Percentiles rank a stretch among this genome's conserved stretches.
phyloP scores from a whole-genome alignment of 306 rosid species.

The Trichosanthes cucumerina region DNA sequence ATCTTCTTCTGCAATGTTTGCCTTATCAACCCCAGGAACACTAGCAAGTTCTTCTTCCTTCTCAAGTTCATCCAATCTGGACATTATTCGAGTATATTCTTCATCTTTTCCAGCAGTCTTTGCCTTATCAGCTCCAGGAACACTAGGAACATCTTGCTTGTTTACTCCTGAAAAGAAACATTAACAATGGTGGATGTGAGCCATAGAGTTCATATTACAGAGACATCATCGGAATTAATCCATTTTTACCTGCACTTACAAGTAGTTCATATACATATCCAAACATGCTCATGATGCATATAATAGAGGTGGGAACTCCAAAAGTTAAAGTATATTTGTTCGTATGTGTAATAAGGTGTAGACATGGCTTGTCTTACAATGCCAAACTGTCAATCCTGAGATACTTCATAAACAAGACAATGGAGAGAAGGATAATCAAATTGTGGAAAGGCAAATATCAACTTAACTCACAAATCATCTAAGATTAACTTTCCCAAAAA shows the following conservation, averaged over 20 bases:
- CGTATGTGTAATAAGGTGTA: neutral
- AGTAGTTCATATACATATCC: neutral
- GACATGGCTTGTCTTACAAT: neutral
- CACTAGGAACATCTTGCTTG: slow-evolving; percentile 24
- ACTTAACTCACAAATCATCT: neutral
- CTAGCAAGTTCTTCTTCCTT: slow-evolving; percentile 52
- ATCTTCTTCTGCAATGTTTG: slow-evolving; percentile 22
- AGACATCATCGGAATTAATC: neutral
- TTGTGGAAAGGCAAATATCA: neutral
- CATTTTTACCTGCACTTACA: neutral
- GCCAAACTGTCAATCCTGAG: neutral
- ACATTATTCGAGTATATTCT: slow-evolving; percentile 41
- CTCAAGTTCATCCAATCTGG: slow-evolving; percentile 70
- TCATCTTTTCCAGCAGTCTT: slow-evolving; percentile 26
- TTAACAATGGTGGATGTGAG: neutral
- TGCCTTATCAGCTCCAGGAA: slow-evolving; percentile 16
- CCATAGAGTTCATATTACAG: neutral
- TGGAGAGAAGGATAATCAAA: neutral
- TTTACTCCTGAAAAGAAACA: neutral
- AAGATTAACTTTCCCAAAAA: neutral
- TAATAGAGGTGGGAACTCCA: neutral
- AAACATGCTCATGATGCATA: neutral
- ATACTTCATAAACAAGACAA: neutral
- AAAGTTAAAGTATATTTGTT: neutral
- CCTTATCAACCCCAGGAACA: slow-evolving; percentile 16